phyloP scores from a whole-genome alignment of 164 flowering plant species.

The Magnolia changhungtana region DNA sequence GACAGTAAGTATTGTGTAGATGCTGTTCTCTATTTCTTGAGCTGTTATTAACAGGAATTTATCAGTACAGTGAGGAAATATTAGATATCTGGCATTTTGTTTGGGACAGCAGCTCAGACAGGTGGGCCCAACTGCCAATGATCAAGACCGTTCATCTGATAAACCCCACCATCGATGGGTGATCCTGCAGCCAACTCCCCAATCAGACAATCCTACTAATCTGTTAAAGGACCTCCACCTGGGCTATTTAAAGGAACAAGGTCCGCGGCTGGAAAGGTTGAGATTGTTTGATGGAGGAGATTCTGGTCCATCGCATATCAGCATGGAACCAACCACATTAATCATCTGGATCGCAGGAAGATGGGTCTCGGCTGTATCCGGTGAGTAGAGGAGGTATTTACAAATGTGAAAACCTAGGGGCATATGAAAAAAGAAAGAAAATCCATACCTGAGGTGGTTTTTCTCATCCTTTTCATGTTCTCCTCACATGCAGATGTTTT shows the following conservation, averaged over 20 bases:
- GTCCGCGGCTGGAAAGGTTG: not conserved
- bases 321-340: not conserved
- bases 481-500: not conserved
- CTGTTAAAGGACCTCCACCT: not conserved
- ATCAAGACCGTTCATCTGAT: not conserved
- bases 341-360: not conserved
- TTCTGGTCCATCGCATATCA: not conserved
- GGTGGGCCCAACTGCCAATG: no score
- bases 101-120: not conserved
- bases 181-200: not conserved
- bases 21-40: slow-evolving; percentile 50
- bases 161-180: not conserved
- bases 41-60: slow-evolving; percentile 18
- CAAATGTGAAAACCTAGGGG: not conserved
- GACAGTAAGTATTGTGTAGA: slow-evolving; percentile 59
- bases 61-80: no score
- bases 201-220: not conserved
- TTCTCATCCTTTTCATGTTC: not conserved
- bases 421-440: not conserved
- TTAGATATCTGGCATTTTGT: not conserved
- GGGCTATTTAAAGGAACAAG: not conserved
- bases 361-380: not conserved
- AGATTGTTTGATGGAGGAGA: not conserved
- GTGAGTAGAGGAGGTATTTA: not conserved
- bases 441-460: slow-evolving; percentile 20